Base-by-base conservation (phyloP, 176 grass and related monocot genomes). In the Dactylis glomerata region DNA sequence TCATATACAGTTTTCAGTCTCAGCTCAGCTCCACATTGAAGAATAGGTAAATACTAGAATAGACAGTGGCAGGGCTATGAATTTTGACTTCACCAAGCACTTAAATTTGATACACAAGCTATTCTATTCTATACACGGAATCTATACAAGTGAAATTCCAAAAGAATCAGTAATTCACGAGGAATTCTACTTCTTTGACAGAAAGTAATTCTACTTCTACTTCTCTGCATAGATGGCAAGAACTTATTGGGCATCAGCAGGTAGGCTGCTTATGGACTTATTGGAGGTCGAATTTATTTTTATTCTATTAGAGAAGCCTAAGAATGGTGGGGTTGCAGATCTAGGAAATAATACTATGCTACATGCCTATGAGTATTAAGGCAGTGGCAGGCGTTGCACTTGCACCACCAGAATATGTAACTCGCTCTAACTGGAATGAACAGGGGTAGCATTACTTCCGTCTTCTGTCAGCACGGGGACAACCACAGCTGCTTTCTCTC, bases 391-490 rank as follows among this genome's bases (percentile, higher is more conserved):
- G 80, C 47, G 51, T 83, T 34, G 50, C 16, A 42, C 41, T 42
- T 42, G 45, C 84, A 67, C 59, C 75, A 80, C 56, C 47, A 13
- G 86, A 80, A 10, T 68, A 37, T 55, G 23, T 27, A 31, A 28
- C 23, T 65, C 28, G 73, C 36, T 69, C 86, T 93, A 95, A 81
- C 85, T 85, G 57, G 90, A 93, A 80, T 83, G 92, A 89, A 89
- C 74, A 62, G 81, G 76, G 36, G 91, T 66, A 14, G 87, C 47
- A 79, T 58, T 89, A 82, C 68, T 95, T 71, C 81, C 74, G 22
- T 77, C 85, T 64, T 95, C 87, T 82, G 87, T 86, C 79, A 89
- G 73, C 19, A 79, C 82, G 20, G 81, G 70, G 15, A 82, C 82
- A 62, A 81, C 64, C 68, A 88, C 64, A 30, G 76, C 83, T 46